phyloP scores from a whole-genome alignment of 2,329 filamentous ascomycete species.

The Fusarium xyrophilum region DNA sequence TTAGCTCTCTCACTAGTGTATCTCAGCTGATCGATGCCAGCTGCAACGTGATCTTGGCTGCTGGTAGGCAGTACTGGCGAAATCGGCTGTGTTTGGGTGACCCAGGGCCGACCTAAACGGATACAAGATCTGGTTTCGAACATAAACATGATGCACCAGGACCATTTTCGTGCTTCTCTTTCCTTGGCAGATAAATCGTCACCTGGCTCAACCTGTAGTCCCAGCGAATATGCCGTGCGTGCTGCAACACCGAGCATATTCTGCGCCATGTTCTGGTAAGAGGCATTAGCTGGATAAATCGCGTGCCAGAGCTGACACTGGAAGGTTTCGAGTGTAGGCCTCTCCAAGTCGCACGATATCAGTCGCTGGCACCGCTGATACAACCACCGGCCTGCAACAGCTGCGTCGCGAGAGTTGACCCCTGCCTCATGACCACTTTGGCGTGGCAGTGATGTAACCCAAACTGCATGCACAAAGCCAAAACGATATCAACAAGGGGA shows the following conservation, averaged over 20 bases:
- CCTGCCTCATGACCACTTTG: neutral
- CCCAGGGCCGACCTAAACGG: neutral
- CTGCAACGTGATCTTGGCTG: fast-evolving
- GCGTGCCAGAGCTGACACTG: neutral
- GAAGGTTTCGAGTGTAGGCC: neutral
- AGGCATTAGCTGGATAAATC: neutral
- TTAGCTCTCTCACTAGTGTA: neutral
- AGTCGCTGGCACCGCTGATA: neutral
- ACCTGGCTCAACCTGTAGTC: neutral
- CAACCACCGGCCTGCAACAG: neutral
- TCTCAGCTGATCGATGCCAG: neutral
- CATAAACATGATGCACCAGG: neutral
- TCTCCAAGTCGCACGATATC: neutral
- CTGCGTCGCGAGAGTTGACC: neutral
- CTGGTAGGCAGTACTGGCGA: neutral
- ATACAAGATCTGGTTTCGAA: neutral
- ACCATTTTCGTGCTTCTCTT: neutral
- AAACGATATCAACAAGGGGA: neutral
- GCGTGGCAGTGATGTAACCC: neutral
- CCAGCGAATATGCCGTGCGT: neutral
- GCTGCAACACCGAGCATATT: neutral
- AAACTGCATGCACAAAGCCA: neutral
- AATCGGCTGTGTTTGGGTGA: neutral
- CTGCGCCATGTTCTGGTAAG: neutral
- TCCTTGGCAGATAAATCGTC: neutral